Base-by-base conservation (phyloP, 306 rosid species). In the Fragaria vesca region DNA sequence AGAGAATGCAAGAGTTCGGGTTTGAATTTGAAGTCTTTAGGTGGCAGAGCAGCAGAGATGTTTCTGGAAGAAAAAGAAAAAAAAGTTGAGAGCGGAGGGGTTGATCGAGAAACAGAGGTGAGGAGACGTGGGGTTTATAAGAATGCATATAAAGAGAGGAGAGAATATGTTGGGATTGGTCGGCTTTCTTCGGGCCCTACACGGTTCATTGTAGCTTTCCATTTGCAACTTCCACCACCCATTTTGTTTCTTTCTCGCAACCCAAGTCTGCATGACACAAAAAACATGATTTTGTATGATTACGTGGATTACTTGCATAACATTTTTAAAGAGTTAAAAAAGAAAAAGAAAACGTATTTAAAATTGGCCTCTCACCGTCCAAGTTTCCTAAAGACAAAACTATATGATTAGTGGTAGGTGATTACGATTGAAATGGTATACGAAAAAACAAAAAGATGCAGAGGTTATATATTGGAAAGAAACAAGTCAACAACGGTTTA, bases 131-230 rank as follows among this genome's bases (percentile, higher is more conserved):
- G 67, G 5, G 81, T 90, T 86, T 90, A 90, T 87, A 82, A 73
- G 90, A 80, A 87, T 34, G 76, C 70, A 77, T 86, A 74, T 57
- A 86, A 83, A 78, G 80, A 12, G 30, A 46, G 47, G 58, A 54
- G 43, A 77, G 48, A 76, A 77, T 86, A 48, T 45, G 76, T 78
- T 79, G 73, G 72, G 43, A 82, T 79, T 85, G 91, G 93, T 80
- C 82, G 91, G 88, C 87, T 76, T 4, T 1, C 12, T 0, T 26
- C 12, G 87, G 97, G 90, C 1, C 95, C 98, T 88, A 85, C 90
- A 42, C 73, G 78, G 28, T 17, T 16, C 26, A 26, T 8, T 48
- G 11, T 0, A 66, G 52, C 46, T 68, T 81, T 76, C 81, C 69
- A 36, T 36, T 81, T 69, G 85, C 62, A 17, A 36, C 76, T 28